Evolutionary conservation across 2,329 filamentous ascomycete species (phyloP).

Genomic region (Botryotinia calthae): DNA sequence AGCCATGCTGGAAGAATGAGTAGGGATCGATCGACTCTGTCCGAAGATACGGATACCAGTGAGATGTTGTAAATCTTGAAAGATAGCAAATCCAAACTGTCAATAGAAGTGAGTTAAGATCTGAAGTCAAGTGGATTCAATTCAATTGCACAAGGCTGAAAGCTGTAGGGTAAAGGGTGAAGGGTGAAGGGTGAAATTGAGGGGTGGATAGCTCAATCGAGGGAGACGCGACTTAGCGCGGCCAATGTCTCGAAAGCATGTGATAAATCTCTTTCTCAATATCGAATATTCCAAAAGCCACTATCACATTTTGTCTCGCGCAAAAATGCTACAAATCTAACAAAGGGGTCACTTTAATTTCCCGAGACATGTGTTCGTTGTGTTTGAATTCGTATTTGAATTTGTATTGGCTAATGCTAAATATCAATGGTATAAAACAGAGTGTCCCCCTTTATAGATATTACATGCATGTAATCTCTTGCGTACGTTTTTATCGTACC

Average conservation of each 20-base stretch:
- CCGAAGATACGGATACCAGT: background rate
- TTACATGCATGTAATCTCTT: conserved; percentile 3
- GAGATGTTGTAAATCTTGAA: background rate
- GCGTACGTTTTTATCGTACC: background rate
- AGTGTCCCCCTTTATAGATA: background rate
- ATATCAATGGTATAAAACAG: conserved; percentile 1
- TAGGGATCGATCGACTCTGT: background rate
- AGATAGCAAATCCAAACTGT: background rate
- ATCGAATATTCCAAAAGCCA: background rate
- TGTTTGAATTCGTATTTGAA: background rate
- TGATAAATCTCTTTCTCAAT: background rate
- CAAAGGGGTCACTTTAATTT: background rate
- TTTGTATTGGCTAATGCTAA: background rate
- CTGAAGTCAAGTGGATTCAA: background rate
- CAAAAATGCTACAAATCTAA: background rate
- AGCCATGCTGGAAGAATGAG: background rate
- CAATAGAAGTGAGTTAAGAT: background rate
- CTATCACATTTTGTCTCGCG: background rate
- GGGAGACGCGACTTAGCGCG: conserved; percentile 12
- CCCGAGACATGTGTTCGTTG: background rate
- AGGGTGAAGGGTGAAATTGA: background rate
- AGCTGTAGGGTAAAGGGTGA: background rate
- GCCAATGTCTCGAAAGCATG: conserved; percentile 13
- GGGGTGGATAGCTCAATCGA: background rate
- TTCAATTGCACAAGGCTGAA: background rate